Evolutionary conservation across 768 basidiomycete species (phyloP).

Genomic region (Myochromella boudieri): DNA sequence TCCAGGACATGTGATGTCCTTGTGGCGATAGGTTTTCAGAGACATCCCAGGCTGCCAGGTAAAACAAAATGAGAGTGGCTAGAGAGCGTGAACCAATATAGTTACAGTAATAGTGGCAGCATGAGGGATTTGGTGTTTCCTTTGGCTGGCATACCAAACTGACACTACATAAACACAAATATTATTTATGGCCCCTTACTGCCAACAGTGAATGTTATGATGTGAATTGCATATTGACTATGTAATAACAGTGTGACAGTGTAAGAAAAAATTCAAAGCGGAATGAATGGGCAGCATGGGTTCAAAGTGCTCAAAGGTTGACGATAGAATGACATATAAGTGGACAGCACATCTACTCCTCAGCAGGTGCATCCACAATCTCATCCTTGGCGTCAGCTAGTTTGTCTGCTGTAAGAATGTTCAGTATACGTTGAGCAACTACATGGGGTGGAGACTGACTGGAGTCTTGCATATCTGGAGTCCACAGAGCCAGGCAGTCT

Average conservation of each 20-base stretch:
- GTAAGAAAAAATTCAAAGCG: conserved; percentile 19
- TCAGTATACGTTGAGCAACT: conserved; percentile 1
- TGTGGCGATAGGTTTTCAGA: conserved; percentile 67
- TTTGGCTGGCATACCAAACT: too few species aligned
- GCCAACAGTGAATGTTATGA: background rate
- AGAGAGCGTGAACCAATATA: conserved; percentile 31
- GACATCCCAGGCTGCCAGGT: conserved; percentile 43
- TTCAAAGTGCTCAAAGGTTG: conserved; percentile 16
- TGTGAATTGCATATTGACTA: too few species aligned
- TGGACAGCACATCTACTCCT: conserved; percentile 51
- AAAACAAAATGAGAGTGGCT: conserved; percentile 34
- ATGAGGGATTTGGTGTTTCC: too few species aligned
- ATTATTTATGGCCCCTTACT: too few species aligned
- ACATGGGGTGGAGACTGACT: conserved; percentile 44
- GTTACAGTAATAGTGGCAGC: conserved; percentile 25
- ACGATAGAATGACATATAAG: conserved; percentile 20
- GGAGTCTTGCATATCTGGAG: conserved; percentile 94
- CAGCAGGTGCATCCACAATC: conserved; percentile 54
- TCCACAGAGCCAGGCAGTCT: conserved; percentile 98
- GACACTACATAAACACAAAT: too few species aligned
- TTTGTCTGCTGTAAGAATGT: conserved; percentile 54
- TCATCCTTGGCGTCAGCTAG: conserved; percentile 71
- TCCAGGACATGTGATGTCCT: conserved; percentile 95
- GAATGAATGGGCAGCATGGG: conserved; percentile 14
- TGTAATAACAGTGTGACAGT: too few species aligned